Percentiles rank a stretch among this genome's conserved stretches.
phyloP scores from a whole-genome alignment of 2,329 filamentous ascomycete genomes.

The Colletotrichum musicola region DNA sequence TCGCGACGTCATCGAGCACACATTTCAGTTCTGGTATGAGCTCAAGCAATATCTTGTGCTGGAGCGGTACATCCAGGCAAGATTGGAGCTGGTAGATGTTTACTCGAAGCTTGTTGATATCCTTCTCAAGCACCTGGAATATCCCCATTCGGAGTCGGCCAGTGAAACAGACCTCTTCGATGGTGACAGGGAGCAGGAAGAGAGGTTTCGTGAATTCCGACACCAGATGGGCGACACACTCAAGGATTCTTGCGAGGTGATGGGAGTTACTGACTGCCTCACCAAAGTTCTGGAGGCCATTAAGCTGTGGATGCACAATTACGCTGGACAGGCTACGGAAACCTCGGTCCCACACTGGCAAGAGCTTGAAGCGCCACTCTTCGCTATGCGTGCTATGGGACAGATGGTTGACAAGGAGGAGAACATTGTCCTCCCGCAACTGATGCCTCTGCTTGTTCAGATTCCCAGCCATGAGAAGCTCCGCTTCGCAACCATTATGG shows the following conservation, averaged over 20 bases:
- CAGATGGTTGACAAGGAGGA: constrained; percentile 95
- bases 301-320: constrained; percentile 87
- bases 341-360: constrained; percentile 94
- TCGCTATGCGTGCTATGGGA: constrained; percentile 95
- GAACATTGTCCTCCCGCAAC: constrained; percentile 85
- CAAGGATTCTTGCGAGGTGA: constrained; percentile 96
- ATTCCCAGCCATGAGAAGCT: constrained; percentile 97
- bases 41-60: constrained; percentile 95
- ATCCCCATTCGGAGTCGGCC: constrained; percentile 79
- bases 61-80: constrained; percentile 87
- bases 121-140: constrained; percentile 91
- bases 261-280: constrained; percentile 92
- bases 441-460: constrained; percentile 93
- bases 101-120: constrained; percentile 93
- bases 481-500: constrained; percentile 99
- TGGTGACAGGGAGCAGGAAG: constrained; percentile 93
- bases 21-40: constrained; percentile 98
- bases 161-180: constrained; percentile 90
- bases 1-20: constrained; percentile 90
- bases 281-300: constrained; percentile 89
- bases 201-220: constrained; percentile 96
- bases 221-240: constrained; percentile 98
- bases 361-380: constrained; percentile 92
- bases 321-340: constrained; percentile 80
- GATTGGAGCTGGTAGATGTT: constrained; percentile 81